Evolutionary conservation across 768 basidiomycete species (phyloP), one percentile per base, ranked within the genome.

Genomic region (Russula olivacea): DNA sequence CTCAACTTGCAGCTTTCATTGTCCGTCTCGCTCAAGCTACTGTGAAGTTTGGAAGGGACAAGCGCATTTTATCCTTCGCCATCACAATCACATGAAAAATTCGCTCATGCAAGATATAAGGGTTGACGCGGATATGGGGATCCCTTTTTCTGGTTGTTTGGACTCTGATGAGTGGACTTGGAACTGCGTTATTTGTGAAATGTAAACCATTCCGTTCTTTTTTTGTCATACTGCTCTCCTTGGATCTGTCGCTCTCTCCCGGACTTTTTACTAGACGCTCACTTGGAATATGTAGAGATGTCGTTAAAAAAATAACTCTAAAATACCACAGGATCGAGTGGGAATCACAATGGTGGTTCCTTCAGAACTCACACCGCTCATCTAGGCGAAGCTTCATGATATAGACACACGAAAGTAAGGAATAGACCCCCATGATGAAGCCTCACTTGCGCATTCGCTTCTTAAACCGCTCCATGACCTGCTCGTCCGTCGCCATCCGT

Each of bases 391-490:
- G n/a, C 21, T n/a, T 3, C 43, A 9, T 11, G 43, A 17, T 2
- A 19, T 32, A 14, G 1, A 32, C 17, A 50, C 14, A 6, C 38
- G 38, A 40, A 6, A 40, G 15, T 40, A 40, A 40, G 15, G 15
- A 15, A 6, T 25, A 50, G 19, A 21, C 6, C 12, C 12, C 17
- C 2, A 17, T 19, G 11, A 14, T 21, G 4, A 3, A 21, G 5
- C 30, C 36, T 76, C 76, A 91, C 72, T 87, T 89, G 45, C 88
- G 83, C 90, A 93, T 92, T 61, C 94, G 79, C 76, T 98, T 97
- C 81, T 96, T 98, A 81, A 98, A 98, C 36, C 96, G 85, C 74
- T 96, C 93, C 91, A 94, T 91, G 58, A 91, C 91, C 75, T 89
- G 72, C 71, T 97, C 93, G 67, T 98, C 95, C 9, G 94, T 97